phyloP scores from a whole-genome alignment of 208 protist genomes.

The Leptomonas seymouri region DNA sequence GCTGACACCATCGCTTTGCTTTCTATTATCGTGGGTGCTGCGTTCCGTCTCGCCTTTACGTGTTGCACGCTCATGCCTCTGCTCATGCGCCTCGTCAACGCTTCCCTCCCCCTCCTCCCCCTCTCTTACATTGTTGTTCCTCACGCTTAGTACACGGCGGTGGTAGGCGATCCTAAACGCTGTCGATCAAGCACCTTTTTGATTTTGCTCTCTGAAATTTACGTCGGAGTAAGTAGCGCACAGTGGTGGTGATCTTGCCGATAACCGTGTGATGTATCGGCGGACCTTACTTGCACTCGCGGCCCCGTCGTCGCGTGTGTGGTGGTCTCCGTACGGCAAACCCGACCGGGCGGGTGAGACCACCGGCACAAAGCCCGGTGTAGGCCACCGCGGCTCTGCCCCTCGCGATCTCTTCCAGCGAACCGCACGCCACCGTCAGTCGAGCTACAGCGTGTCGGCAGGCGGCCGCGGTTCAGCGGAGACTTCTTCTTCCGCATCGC shows the following conservation, averaged over 20 bases:
- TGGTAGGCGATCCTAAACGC: not conserved
- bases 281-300: conserved; percentile 1
- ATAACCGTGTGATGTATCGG: conserved; percentile 20
- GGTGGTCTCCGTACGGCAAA: conserved; percentile 29
- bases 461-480: conserved; percentile 13
- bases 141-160: not conserved
- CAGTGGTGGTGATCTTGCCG: not conserved
- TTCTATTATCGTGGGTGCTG: no score
- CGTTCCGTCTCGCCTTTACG: not conserved
- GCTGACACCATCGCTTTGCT: no score
- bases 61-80: not conserved
- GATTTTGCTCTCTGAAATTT: conserved; percentile 3
- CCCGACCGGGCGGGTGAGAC: conserved; percentile 26
- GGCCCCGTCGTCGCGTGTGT: conserved; percentile 9
- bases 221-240: not conserved
- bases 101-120: not conserved
- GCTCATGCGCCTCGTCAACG: not conserved
- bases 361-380: conserved; percentile 11
- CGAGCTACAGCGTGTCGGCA: conserved; percentile 29
- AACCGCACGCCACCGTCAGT: conserved; percentile 27
- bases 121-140: not conserved
- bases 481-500: not conserved
- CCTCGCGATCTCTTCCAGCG: conserved; percentile 32
- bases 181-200: not conserved
- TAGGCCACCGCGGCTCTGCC: conserved; percentile 30